Evolutionary conservation across 2,329 filamentous ascomycete species (phyloP).

Genomic region (Raffaelea albimanens): DNA sequence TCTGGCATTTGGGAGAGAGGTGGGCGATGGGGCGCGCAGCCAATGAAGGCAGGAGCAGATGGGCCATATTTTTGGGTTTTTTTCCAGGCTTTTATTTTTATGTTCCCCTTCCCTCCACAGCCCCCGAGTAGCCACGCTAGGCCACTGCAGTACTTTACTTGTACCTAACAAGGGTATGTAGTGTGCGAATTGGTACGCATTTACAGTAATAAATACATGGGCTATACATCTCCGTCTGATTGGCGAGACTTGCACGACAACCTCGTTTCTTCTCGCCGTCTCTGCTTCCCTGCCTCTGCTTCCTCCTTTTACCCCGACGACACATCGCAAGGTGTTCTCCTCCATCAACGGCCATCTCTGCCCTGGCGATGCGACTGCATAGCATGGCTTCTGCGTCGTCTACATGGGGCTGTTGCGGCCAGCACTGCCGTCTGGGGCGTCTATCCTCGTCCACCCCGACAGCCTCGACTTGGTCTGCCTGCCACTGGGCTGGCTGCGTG

Average conservation of each 20-base stretch:
- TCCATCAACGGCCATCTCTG: no score
- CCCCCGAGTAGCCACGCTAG: conserved; percentile 2
- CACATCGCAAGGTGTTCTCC: background rate
- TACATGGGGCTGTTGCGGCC: no score
- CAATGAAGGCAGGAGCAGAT: background rate
- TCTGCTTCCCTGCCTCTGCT: background rate
- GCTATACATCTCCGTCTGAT: conserved; percentile 1
- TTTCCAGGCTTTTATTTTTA: conserved; percentile 1
- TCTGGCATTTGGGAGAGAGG: background rate
- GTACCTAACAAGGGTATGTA: conserved; percentile 3
- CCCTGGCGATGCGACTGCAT: no score
- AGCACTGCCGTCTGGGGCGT: no score
- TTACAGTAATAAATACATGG: background rate
- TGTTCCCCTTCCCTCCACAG: conserved; percentile 1
- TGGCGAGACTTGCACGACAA: conserved; percentile 7
- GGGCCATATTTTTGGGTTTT: background rate
- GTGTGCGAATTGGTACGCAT: no score
- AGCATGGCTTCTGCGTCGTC: no score
- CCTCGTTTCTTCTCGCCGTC: conserved; percentile 6
- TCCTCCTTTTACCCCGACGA: background rate
- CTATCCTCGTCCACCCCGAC: no score
- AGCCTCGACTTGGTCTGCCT: no score
- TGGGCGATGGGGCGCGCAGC: background rate
- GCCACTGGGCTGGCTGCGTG: no score
- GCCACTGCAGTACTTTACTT: background rate